These are phyloP conservation scores for Adansonia madagascariensis DNA, from an alignment of 441 rosid species.

Conservation along the genomic window DNA sequence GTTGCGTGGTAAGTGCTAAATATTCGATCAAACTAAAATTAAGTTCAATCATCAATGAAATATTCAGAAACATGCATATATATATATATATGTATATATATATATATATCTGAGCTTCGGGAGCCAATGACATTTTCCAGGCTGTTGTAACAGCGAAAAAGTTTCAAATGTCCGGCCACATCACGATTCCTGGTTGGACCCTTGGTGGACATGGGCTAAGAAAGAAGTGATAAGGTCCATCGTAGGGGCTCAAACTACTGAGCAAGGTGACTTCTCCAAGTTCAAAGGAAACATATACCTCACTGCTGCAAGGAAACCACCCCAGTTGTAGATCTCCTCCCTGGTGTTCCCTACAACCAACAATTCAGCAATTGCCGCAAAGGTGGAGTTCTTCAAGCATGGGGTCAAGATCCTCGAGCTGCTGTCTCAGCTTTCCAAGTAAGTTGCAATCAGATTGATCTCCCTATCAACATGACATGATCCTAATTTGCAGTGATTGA, in stretches of 20 bases:
- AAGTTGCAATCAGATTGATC: no score
- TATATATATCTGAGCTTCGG: background rate
- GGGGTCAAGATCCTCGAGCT: no score
- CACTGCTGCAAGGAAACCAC: no score
- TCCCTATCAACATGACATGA: background rate
- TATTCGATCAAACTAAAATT: background rate
- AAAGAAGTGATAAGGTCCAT: slow-evolving; percentile 75
- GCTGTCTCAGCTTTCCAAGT: no score
- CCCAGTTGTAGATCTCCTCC: no score
- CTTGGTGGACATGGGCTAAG: slow-evolving; percentile 87
- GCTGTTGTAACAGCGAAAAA: slow-evolving; percentile 68
- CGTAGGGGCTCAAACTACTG: no score
- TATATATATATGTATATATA: background rate
- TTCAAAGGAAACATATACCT: no score
- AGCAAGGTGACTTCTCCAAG: no score
- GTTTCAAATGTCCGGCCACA: slow-evolving; percentile 75
- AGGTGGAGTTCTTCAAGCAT: no score
- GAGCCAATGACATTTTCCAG: slow-evolving; percentile 38
- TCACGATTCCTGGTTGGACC: slow-evolving; percentile 66
- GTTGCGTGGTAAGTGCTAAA: slow-evolving; percentile 56
- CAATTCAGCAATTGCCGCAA: no score
- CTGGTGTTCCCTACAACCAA: no score
- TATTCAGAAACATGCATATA: no score
- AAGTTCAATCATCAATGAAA: background rate
- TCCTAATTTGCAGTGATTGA: background rate